Evolutionary conservation across 768 basidiomycete species (phyloP).

Genomic region (Hydnomerulius pinastri): DNA sequence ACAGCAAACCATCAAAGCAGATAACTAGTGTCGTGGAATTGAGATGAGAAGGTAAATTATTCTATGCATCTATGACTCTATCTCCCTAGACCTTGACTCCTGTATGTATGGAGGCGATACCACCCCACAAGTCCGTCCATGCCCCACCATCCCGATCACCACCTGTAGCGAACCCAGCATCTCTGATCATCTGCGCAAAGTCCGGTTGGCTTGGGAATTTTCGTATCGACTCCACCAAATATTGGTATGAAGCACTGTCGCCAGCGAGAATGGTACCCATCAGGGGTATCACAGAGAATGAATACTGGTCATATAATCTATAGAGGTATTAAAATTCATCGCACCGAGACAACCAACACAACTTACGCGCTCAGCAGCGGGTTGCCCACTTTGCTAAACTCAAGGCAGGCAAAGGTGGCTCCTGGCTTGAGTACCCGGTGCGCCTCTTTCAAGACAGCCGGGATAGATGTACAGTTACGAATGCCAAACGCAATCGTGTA

Average conservation of each 20-base stretch:
- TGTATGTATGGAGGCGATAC: slow-evolving; percentile 83
- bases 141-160: slow-evolving; percentile 77
- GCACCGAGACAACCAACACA: not conserved
- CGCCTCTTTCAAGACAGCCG: slow-evolving; percentile 85
- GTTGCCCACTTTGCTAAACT: slow-evolving; percentile 92
- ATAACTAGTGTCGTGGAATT: not conserved
- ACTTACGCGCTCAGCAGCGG: slow-evolving; percentile 84
- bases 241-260: slow-evolving; percentile 94
- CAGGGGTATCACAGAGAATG: slow-evolving; percentile 92
- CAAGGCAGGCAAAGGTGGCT: slow-evolving; percentile 92
- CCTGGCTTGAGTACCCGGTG: slow-evolving; percentile 95
- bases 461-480: slow-evolving; percentile 93
- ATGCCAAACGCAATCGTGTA: slow-evolving; percentile 99
- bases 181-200: slow-evolving; percentile 86
- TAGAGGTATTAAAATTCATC: slow-evolving; percentile 6
- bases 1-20: not conserved
- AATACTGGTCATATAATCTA: slow-evolving; percentile 93
- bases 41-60: not conserved
- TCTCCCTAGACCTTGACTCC: slow-evolving; percentile 72
- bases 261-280: slow-evolving; percentile 96
- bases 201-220: slow-evolving; percentile 86
- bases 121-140: slow-evolving; percentile 86
- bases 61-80: no score
- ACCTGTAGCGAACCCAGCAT: slow-evolving; percentile 80
- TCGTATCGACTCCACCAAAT: slow-evolving; percentile 96